Evolutionary conservation across 2,329 filamentous ascomycete genomes (phyloP).

Genomic region (Bimuria novae-zelandiae): DNA sequence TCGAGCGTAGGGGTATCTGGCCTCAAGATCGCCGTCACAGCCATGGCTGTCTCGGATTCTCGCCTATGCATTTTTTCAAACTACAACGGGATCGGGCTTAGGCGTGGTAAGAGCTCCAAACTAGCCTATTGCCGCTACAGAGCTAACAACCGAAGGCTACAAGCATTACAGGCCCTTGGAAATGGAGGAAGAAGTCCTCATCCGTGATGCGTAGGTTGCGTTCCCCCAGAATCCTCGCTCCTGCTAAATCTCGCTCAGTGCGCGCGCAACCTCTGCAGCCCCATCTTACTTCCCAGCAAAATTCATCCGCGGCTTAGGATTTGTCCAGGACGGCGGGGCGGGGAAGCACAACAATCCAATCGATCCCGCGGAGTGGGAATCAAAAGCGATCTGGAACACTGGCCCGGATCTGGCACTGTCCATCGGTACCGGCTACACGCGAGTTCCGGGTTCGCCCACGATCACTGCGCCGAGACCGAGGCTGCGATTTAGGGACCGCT

Average conservation of each 20-base stretch:
- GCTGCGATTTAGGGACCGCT: constrained; percentile 14
- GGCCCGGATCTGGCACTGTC: constrained; percentile 13
- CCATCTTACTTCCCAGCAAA: constrained; percentile 21
- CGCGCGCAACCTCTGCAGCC: constrained; percentile 17
- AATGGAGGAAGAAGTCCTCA: constrained; percentile 12
- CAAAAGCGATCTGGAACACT: constrained; percentile 16
- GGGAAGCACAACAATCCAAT: constrained; percentile 8
- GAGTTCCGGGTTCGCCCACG: constrained; percentile 1
- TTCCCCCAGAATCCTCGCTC: not conserved
- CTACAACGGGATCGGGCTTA: constrained; percentile 17
- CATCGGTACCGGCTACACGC: constrained; percentile 17
- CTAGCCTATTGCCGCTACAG: not conserved
- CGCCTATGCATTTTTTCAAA: constrained; percentile 22
- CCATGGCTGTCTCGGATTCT: constrained; percentile 10
- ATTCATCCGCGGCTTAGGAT: constrained; percentile 17
- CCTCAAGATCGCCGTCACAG: constrained; percentile 19
- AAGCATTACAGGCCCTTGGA: constrained; percentile 13
- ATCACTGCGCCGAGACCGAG: constrained; percentile 4
- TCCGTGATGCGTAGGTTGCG: constrained; percentile 15
- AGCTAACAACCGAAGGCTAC: constrained; percentile 16
- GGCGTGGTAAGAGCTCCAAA: constrained; percentile 9
- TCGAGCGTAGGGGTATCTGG: constrained; percentile 6
- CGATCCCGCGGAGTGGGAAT: constrained; percentile 15
- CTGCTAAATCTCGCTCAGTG: constrained; percentile 9
- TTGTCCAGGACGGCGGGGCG: constrained; percentile 13